Percentiles rank a stretch among this genome's conserved stretches.
These are phyloP conservation scores for Castanea sativa DNA, from an alignment of 306 rosid species.

Conservation along the genomic window DNA sequence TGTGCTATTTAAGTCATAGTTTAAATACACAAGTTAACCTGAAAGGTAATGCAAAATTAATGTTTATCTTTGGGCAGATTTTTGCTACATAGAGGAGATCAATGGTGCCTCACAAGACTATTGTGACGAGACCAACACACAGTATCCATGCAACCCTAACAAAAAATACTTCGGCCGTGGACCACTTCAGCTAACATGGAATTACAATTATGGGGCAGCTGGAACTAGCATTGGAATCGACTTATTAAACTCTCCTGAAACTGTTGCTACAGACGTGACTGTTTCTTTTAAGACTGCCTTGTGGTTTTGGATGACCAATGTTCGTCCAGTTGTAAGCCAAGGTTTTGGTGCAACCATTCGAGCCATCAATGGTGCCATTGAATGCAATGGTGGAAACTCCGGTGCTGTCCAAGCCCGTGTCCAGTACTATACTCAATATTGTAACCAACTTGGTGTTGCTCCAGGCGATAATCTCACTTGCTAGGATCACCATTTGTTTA, in stretches of 20 bases:
- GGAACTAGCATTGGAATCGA: slow-evolving; percentile 58
- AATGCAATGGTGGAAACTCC: slow-evolving; percentile 60
- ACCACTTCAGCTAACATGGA: slow-evolving; percentile 85
- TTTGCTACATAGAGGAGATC: slow-evolving; percentile 85
- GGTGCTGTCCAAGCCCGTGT: slow-evolving; percentile 48
- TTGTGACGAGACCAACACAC: slow-evolving; percentile 58
- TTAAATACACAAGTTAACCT: too few species aligned
- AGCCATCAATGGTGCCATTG: slow-evolving; percentile 76
- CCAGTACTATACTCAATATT: slow-evolving; percentile 51
- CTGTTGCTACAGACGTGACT: slow-evolving; percentile 48
- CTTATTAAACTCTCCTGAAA: slow-evolving; percentile 64
- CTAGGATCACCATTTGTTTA: slow-evolving; percentile 11
- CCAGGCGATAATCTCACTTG: slow-evolving; percentile 70
- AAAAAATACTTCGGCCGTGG: slow-evolving; percentile 82
- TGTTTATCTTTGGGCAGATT: slow-evolving; percentile 34
- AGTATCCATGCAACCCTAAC: slow-evolving; percentile 58
- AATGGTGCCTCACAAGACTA: slow-evolving; percentile 74
- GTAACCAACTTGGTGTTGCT: slow-evolving; percentile 60
- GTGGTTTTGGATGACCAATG: slow-evolving; percentile 78
- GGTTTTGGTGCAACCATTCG: slow-evolving; percentile 86
- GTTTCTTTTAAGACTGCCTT: slow-evolving; percentile 73
- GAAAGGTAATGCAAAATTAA: too few species aligned
- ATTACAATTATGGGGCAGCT: slow-evolving; percentile 77
- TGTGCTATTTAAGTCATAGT: too few species aligned
- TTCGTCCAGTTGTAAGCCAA: slow-evolving; percentile 50